These are phyloP conservation scores for Globisporangium acanthophoron DNA, from an alignment of 352 stramenopile genomes.

Conservation along the genomic window DNA sequence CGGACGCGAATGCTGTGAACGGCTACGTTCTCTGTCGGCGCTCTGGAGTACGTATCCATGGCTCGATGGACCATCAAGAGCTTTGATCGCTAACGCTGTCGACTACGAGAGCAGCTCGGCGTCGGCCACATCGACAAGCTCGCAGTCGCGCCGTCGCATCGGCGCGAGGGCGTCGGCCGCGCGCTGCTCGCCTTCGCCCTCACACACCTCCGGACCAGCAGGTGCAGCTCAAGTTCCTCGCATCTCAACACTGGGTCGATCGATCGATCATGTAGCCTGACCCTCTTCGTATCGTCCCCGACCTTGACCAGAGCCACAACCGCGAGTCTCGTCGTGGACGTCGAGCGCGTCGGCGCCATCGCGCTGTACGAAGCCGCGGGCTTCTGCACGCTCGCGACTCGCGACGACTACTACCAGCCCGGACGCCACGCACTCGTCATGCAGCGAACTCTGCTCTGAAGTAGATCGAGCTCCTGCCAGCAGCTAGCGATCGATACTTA, in stretches of 20 bases:
- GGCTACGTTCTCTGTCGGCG: conserved; percentile 44
- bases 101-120: conserved; percentile 14
- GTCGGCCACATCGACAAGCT: conserved; percentile 39
- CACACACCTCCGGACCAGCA: conserved; percentile 18
- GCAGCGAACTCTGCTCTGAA: conserved; percentile 10
- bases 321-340: conserved; percentile 27
- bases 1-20: conserved; percentile 11
- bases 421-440: conserved; percentile 37
- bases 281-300: background rate
- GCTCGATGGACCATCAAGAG: background rate
- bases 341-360: conserved; percentile 25
- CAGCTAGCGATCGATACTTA: no score
- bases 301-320: conserved; percentile 3
- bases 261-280: background rate
- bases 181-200: conserved; percentile 29
- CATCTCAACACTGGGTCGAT: background rate
- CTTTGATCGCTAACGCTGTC: background rate
- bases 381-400: conserved; percentile 20
- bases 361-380: conserved; percentile 35
- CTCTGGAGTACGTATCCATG: conserved; percentile 22
- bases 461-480: no score
- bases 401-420: conserved; percentile 37
- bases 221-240: conserved; percentile 11
- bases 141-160: conserved; percentile 25
- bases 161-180: conserved; percentile 28